A percentile compares a stretch with the other conserved stretches of the same genome.
Conservation (phyloP, 495 filamentous ascomycete genomes). For the Penicillium mononematosum region DNA sequence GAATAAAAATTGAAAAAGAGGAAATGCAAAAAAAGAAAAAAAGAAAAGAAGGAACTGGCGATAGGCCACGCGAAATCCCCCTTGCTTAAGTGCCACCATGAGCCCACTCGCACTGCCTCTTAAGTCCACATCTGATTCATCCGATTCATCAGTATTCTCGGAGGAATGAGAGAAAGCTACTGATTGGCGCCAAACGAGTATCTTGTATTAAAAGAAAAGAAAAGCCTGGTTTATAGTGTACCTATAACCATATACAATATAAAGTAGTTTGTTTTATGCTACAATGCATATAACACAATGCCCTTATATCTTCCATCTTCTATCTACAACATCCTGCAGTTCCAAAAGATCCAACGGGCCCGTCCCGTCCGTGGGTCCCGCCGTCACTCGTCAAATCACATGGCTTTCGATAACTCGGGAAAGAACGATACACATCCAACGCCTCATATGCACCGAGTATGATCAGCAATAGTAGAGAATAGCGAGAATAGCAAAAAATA, state of each 20-base stretch:
- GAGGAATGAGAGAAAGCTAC: neutral
- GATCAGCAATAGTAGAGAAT: neutral
- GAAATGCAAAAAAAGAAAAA: neutral
- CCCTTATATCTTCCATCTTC: too few species aligned
- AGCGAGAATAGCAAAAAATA: neutral
- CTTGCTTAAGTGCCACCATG: conserved; percentile 4
- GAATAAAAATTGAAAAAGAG: neutral
- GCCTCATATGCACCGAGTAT: conserved; percentile 25
- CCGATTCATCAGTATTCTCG: conserved; percentile 7
- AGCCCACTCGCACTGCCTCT: conserved; percentile 3
- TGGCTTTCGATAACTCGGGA: conserved; percentile 13
- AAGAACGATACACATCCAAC: conserved; percentile 22
- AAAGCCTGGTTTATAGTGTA: neutral
- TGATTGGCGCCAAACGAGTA: neutral
- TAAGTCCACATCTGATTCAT: conserved; percentile 7
- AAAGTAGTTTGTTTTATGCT: too few species aligned
- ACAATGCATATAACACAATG: too few species aligned
- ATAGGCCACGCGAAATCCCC: conserved; percentile 13
- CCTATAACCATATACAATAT: too few species aligned
- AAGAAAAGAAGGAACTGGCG: too few species aligned
- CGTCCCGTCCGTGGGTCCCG: conserved; percentile 23
- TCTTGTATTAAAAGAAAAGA: neutral
- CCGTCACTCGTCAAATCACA: conserved; percentile 6
- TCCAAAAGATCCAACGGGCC: conserved; percentile 6
- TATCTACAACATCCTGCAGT: too few species aligned